phyloP scores from a whole-genome alignment of 805 yeast species.

The Kluyveromyces dobzhanskii region DNA sequence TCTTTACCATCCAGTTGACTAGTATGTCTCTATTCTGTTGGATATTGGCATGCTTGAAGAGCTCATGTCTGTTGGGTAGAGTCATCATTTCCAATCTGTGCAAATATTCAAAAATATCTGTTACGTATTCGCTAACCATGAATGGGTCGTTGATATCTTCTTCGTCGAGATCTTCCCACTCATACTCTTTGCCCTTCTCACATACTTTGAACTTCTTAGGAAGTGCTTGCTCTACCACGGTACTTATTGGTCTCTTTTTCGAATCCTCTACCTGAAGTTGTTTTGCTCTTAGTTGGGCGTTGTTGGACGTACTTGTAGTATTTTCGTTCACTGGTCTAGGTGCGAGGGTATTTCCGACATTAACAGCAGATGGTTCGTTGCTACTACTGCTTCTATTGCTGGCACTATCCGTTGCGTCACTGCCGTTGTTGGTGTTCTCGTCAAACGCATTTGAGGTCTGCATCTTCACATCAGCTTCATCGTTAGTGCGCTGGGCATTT shows the following conservation, averaged over 20 bases:
- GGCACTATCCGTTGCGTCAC: background rate
- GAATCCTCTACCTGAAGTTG: slow-evolving; percentile 1
- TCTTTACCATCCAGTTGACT: slow-evolving; percentile 92
- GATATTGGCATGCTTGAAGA: slow-evolving; percentile 35
- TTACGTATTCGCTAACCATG: slow-evolving; percentile 91
- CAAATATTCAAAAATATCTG: slow-evolving; percentile 75
- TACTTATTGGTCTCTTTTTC: slow-evolving; percentile 29
- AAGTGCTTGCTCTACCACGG: slow-evolving; percentile 26
- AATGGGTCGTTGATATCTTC: slow-evolving; percentile 75
- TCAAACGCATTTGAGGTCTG: background rate
- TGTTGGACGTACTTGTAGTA: background rate
- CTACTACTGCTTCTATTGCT: background rate
- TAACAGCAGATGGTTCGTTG: background rate
- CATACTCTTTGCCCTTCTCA: slow-evolving; percentile 30
- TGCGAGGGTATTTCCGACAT: background rate
- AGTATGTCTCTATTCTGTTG: slow-evolving; percentile 56
- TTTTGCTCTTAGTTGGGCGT: background rate
- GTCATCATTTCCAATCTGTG: slow-evolving; percentile 65
- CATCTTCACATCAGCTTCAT: background rate
- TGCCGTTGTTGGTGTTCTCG: background rate
- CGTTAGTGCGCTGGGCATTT: background rate
- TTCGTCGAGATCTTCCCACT: slow-evolving; percentile 71
- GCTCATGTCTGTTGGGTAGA: slow-evolving; percentile 43
- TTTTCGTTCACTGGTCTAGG: background rate
- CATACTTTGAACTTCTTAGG: slow-evolving; percentile 29